Evolutionary conservation across 2,329 filamentous ascomycete genomes (phyloP), one percentile per base, ranked within the genome.

Genomic region (Paraphaeosphaeria minitans): DNA sequence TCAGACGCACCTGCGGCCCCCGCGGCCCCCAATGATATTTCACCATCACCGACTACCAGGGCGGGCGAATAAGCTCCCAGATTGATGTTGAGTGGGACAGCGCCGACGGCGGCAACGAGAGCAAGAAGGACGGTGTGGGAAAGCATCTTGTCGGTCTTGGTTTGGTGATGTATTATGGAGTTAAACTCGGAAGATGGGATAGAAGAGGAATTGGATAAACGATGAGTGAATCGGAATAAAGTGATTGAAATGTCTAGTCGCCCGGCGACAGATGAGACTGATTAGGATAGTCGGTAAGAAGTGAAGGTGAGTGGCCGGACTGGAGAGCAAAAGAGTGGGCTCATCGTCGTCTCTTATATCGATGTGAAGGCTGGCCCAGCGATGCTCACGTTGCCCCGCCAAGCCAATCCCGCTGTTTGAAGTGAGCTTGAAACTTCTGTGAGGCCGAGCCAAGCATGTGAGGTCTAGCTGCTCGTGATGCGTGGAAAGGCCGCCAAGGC

Each of bases 11-110:
- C 73, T 70, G 76, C 74, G 51, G 74, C 51, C 9, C 51, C 51
- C 37, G 33, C 77, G 3, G 74, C 77, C 59, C 77, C 79, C 54
- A 83, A 80, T 51, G 80, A 80, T 57, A 83, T 82, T 70, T 81
- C 81, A 74, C 81, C 81, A 77, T 83, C 81, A 81, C 81, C 81
- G 74, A 83, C 81, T 74, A 83, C 81, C 75, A 82, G 66, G 64
- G 81, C 81, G 51, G 81, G 81, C 45, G 81, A 83, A 68, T 82
- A 83, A 33, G 81, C 80, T 54, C 81, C 81, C 53, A 83, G 75
- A 73, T 82, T 82, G 79, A 83, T 82, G 77, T 82, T 83, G 52
- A 83, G 78, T 29, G 81, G 80, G 48, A 81, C 72, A 57, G 78
- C 77, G 53, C 72, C 66, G 65, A 77, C 70, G 59, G 72, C 65